phyloP scores from a whole-genome alignment of 2,329 filamentous ascomycete genomes.

The Pseudomassariella vexata region DNA sequence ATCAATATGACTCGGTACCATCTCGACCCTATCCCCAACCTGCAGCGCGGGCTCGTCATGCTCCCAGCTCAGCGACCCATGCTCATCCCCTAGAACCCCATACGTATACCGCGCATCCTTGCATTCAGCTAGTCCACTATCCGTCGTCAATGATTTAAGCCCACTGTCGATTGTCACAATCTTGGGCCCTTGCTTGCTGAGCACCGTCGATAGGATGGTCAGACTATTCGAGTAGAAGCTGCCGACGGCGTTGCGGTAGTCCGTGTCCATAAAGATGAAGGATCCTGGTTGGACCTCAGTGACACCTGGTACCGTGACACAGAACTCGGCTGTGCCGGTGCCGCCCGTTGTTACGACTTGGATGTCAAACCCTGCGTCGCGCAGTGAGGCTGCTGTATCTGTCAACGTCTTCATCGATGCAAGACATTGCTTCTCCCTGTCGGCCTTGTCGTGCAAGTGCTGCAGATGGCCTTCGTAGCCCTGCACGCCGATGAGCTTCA shows the following conservation, averaged over 20 bases:
- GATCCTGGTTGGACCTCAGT: constrained; percentile 50
- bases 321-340: constrained; percentile 48
- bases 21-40: constrained; percentile 42
- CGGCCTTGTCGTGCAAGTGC: constrained; percentile 38
- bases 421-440: constrained; percentile 35
- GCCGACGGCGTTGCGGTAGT: constrained; percentile 47
- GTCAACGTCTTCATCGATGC: constrained; percentile 39
- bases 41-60: constrained; percentile 24
- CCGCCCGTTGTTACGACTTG: constrained; percentile 46
- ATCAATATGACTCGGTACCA: constrained; percentile 50
- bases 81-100: constrained; percentile 41
- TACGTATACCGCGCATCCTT: constrained; percentile 36
- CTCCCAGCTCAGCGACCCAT: constrained; percentile 40
- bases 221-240: constrained; percentile 41
- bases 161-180: constrained; percentile 43
- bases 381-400: constrained; percentile 33
- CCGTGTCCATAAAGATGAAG: constrained; percentile 53
- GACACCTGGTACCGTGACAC: constrained; percentile 40
- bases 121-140: constrained; percentile 44
- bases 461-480: constrained; percentile 50
- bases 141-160: constrained; percentile 44
- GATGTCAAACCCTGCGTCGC: constrained; percentile 35
- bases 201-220: constrained; percentile 40
- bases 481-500: constrained; percentile 42
- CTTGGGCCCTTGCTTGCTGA: constrained; percentile 38